Evolutionary conservation across 164 flowering plant genomes (phyloP), one percentile per base, ranked within the genome.

Genomic region (Houttuynia cordata): DNA sequence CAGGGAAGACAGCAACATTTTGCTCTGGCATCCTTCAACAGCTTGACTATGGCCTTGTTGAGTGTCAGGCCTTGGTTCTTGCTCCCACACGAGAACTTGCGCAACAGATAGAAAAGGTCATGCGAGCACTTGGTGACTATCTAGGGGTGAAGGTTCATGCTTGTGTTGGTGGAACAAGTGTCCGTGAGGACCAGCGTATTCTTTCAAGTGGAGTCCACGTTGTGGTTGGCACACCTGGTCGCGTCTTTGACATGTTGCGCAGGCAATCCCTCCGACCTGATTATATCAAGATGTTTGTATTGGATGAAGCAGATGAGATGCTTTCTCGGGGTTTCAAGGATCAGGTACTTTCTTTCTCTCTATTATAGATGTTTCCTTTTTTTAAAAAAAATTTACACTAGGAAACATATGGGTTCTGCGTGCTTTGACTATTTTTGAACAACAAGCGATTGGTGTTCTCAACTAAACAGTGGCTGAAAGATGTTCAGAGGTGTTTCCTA

Each of bases 61-160:
- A 80, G 18, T 84, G 90, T 68, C 90, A 84, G 59, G 77, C 81
- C 1, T 74, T 84, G 76, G 85, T 82, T 64, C 70, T 84, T 56
- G 90, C 87, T 9, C 90, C 87, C 18, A 84, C 90, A 24, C 67
- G 90, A 25, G 90, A 82, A 61, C 83, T 84, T 56, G 90, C 90
- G 4, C 90, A 84, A 30, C 85, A 82, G 68, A 84, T 80, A 66
- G 87, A 84, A 73, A 84, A 82, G 70, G 90, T 84, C 51, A 84
- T 82, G 90, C 67, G 85, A 23, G 87, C 90, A 0, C 80, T 84
- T 57, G 90, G 90, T 55, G 87, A 84, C 63, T 84, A 79, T 64
- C 76, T 82, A 42, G 82, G 84, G 45, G 87, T 82, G 20, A 79
- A 75, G 67, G 90, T 84, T 12, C 90, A 84, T 75, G 85, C 85